A percentile compares a stretch with the other conserved stretches of the same genome.
These are phyloP conservation scores for Zarea fungicola DNA, from an alignment of 2,329 filamentous ascomycete genomes.

Conservation along the genomic window DNA sequence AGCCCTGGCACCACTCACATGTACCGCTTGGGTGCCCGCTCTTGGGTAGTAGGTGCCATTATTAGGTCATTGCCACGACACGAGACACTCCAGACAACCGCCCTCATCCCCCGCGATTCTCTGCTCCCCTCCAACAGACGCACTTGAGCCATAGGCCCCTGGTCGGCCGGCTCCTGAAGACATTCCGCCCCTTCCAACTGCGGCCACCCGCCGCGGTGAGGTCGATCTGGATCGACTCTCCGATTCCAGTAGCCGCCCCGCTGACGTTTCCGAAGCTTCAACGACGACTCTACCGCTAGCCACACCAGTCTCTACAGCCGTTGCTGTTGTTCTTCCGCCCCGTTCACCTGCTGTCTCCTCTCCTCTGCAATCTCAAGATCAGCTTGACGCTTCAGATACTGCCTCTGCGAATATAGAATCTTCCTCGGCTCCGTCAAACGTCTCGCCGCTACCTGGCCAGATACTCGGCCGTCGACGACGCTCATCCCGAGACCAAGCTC, in stretches of 20 bases:
- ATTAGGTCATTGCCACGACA: constrained; percentile 3
- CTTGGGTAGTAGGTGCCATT: neutral
- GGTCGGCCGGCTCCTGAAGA: constrained; percentile 11
- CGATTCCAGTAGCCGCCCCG: constrained; percentile 28
- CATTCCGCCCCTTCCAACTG: constrained; percentile 22
- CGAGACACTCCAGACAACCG: neutral
- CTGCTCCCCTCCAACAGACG: neutral
- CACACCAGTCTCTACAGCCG: constrained; percentile 42
- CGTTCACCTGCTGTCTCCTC: constrained; percentile 30
- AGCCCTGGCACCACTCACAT: neutral
- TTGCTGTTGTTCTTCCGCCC: constrained; percentile 38
- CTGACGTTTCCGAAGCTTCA: constrained; percentile 50
- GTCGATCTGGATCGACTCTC: constrained; percentile 37
- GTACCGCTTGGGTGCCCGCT: neutral
- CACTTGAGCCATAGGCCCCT: constrained; percentile 9
- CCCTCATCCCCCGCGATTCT: neutral
- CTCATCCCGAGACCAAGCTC: constrained; percentile 34
- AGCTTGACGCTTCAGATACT: constrained; percentile 14
- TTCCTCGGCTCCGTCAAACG: constrained; percentile 25
- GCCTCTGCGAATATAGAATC: constrained; percentile 37
- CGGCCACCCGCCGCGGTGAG: constrained; percentile 35
- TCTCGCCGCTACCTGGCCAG: constrained; percentile 25
- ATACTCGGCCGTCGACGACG: constrained; percentile 54
- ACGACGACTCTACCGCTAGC: constrained; percentile 25
- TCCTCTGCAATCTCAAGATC: constrained; percentile 17